phyloP scores from a whole-genome alignment of 345 rosid species.

The Bretschneidera sinensis region DNA sequence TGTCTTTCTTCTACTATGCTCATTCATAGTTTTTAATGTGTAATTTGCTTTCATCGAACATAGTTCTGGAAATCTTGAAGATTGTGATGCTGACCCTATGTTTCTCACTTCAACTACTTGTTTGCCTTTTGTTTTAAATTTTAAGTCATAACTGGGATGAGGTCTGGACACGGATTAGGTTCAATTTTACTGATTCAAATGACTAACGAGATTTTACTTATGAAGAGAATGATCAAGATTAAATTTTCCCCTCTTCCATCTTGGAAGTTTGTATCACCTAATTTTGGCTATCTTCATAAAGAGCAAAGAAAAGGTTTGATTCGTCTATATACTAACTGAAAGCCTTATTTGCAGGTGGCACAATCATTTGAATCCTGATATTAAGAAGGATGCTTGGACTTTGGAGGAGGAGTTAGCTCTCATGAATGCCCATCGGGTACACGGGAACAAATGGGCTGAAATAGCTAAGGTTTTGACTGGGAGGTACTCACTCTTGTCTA shows the following conservation, averaged over 20 bases:
- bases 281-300: not conserved
- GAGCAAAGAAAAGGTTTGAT: not conserved
- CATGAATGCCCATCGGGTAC: slow-evolving; percentile 63
- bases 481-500: slow-evolving; percentile 50
- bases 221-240: not conserved
- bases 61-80: slow-evolving; percentile 1
- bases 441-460: slow-evolving; percentile 99
- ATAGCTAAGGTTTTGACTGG: slow-evolving; percentile 96
- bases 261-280: not conserved
- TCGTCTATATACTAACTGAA: not conserved
- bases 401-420: slow-evolving; percentile 79
- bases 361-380: slow-evolving; percentile 96
- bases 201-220: too few species aligned
- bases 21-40: not conserved
- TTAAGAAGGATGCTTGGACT: slow-evolving; percentile 94
- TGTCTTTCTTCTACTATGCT: not conserved
- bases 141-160: too few species aligned
- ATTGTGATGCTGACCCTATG: not conserved
- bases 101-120: not conserved
- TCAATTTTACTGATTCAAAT: too few species aligned
- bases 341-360: slow-evolving; percentile 72
- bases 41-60: not conserved
- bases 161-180: too few species aligned
- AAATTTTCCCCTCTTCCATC: not conserved
- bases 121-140: not conserved